Evolutionary conservation across 768 basidiomycete species (phyloP).

Genomic region (Fomitopsis pulvina): DNA sequence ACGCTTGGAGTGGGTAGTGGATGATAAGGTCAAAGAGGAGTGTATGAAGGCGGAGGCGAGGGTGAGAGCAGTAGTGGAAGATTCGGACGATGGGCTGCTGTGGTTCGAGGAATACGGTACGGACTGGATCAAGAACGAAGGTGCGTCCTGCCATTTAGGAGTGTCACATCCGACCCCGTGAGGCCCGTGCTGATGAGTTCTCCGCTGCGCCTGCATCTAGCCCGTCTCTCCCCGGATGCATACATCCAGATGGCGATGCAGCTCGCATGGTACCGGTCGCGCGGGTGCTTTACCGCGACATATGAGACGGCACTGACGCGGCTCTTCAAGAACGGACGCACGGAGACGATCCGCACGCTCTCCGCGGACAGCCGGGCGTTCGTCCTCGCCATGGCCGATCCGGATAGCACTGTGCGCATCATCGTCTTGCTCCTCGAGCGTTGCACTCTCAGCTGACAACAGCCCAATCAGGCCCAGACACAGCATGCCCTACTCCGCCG

Average conservation of each 20-base stretch:
- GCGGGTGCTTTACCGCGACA: slow-evolving; percentile 73
- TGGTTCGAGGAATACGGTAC: slow-evolving; percentile 81
- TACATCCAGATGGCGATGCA: slow-evolving; percentile 91
- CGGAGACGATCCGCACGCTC: slow-evolving; percentile 80
- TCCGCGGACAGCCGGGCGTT: slow-evolving; percentile 69
- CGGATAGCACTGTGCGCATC: slow-evolving; percentile 37
- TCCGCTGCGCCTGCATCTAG: slow-evolving; percentile 25
- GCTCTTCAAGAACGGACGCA: slow-evolving; percentile 80
- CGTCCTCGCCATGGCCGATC: slow-evolving; percentile 68
- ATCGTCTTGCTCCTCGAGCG: neutral
- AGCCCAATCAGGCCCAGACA: slow-evolving; percentile 18
- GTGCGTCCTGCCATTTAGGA: slow-evolving; percentile 36
- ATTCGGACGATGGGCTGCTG: slow-evolving; percentile 80
- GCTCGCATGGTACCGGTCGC: slow-evolving; percentile 82
- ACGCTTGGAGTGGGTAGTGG: slow-evolving; percentile 69
- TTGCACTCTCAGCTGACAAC: neutral
- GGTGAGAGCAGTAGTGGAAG: slow-evolving; percentile 52
- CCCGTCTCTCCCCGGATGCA: slow-evolving; percentile 63
- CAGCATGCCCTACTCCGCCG: slow-evolving; percentile 48
- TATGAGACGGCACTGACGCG: slow-evolving; percentile 92
- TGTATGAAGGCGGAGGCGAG: slow-evolving; percentile 51
- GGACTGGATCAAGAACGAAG: slow-evolving; percentile 76
- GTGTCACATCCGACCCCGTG: neutral
- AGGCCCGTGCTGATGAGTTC: neutral
- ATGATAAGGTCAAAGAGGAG: slow-evolving; percentile 48